A percentile compares a stretch with the other conserved stretches of the same genome.
Evolutionary conservation across 371 early-diverging fungal species (phyloP).

Genomic region (Apophysomyces sp.): DNA sequence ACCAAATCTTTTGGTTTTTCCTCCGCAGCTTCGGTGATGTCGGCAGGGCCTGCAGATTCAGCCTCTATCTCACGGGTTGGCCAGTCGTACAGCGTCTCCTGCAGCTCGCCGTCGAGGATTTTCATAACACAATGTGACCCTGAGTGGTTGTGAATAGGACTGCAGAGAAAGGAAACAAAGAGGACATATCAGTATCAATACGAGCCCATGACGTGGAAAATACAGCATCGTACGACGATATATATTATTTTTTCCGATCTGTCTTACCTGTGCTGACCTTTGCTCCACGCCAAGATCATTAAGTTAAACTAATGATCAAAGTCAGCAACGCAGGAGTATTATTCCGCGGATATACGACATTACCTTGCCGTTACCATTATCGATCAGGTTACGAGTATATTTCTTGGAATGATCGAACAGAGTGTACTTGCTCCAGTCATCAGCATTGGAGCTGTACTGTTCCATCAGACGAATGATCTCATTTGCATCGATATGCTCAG

Average conservation of each 20-base stretch:
- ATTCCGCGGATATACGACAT: neutral
- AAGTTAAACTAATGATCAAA: slow-evolving; percentile 70
- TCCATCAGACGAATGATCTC: slow-evolving; percentile 65
- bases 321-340: neutral
- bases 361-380: slow-evolving; percentile 87
- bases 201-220: neutral
- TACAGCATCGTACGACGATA: neutral
- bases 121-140: slow-evolving; percentile 95
- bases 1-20: slow-evolving; percentile 3
- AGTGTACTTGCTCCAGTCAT: slow-evolving; percentile 80
- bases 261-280: slow-evolving; percentile 66
- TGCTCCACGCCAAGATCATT: slow-evolving; percentile 89
- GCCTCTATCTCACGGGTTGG: slow-evolving; percentile 46
- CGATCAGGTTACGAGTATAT: slow-evolving; percentile 88
- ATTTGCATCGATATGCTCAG: slow-evolving; percentile 59
- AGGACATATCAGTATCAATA: neutral
- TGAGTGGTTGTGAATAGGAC: slow-evolving; percentile 94
- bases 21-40: slow-evolving; percentile 25
- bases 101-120: slow-evolving; percentile 80
- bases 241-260: slow-evolving; percentile 2
- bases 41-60: slow-evolving; percentile 5
- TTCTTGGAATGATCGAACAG: slow-evolving; percentile 71
- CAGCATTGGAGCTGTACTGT: slow-evolving; percentile 57
- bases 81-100: slow-evolving; percentile 82
- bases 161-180: slow-evolving; percentile 23